Base-by-base conservation (phyloP, 2,329 filamentous ascomycete species). In the Coniochaeta sp. region DNA sequence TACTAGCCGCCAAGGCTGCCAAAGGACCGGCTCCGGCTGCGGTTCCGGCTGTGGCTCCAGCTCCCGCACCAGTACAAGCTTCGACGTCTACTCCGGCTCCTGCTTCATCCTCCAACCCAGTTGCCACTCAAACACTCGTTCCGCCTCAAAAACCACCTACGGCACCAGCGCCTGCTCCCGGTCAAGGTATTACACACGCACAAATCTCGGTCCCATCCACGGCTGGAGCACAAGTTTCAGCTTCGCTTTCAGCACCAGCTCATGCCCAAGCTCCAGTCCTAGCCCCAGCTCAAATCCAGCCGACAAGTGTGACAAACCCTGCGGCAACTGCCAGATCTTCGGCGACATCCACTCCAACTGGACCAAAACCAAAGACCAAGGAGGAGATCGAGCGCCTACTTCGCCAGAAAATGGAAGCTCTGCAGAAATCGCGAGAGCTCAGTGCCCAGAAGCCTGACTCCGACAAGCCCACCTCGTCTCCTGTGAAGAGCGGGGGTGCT, bases 391-490 rank as follows among this genome's bases (percentile, higher is more conserved):
- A 90, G 61, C 82, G 81, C 61, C 75, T 92, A 34, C 80, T 93
- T 55, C 86, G 90, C 64, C 84, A 91, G 69, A 91, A 91, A 65
- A 87, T 96, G 69, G 90, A 91, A 62, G 88, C 88, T 24, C 75
- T 95, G 24, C 85, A 86, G 65, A 87, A 84, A 66, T 76, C 80
- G 38, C 77, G 82, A 34, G 77, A 81, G 67, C 75, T 72, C 6
- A 74, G 73, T 56, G 71, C 72, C 43, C 73, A 72, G 60, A 72
- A 71, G 58, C 60, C 73, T 1, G 47, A 58, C 72, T 64, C 72
- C 73, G 58, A 65, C 40, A 65, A 64, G 33, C 6, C 62, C 36
- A 34, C 36, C 8, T 31, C 58, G 28, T 54, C 28, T 33, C 40
- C n/a, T 59, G 61, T 58, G 28, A 66, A 52, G 33, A 31, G 54